Evolutionary conservation across 139 green algal species (phyloP).

Genomic region (Chlorella ohadii): DNA sequence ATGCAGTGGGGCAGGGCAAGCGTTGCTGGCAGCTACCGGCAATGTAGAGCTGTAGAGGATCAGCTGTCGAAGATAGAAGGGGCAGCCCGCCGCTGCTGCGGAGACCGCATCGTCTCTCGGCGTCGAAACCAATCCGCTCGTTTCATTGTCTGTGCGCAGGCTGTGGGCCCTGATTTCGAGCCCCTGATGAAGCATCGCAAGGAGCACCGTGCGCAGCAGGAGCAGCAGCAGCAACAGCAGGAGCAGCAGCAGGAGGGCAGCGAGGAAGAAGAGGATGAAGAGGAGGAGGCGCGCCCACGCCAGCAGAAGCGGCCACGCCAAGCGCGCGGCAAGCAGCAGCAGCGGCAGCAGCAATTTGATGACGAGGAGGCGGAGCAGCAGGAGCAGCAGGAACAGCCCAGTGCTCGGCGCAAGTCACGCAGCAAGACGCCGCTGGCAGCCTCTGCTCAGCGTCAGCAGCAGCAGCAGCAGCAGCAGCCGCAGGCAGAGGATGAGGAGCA

Average conservation of each 20-base stretch:
- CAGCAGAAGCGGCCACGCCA: neutral
- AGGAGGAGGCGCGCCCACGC: neutral
- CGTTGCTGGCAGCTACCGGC: no score
- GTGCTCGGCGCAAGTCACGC: no score
- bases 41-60: no score
- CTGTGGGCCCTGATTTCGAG: neutral
- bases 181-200: constrained; percentile 29
- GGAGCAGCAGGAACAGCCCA: neutral
- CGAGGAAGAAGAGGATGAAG: neutral
- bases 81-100: no score
- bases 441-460: no score
- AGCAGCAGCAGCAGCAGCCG: neutral
- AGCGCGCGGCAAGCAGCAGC: neutral
- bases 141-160: neutral
- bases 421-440: no score
- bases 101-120: no score
- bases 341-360: neutral
- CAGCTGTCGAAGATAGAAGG: no score
- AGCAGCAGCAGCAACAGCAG: neutral
- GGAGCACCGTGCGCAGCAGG: neutral
- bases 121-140: no score
- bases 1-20: no score
- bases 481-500: neutral
- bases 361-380: neutral
- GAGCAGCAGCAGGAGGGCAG: neutral